These are phyloP conservation scores for Ophiostoma australiae DNA, from an alignment of 2,329 filamentous ascomycete species.

Conservation along the genomic window DNA sequence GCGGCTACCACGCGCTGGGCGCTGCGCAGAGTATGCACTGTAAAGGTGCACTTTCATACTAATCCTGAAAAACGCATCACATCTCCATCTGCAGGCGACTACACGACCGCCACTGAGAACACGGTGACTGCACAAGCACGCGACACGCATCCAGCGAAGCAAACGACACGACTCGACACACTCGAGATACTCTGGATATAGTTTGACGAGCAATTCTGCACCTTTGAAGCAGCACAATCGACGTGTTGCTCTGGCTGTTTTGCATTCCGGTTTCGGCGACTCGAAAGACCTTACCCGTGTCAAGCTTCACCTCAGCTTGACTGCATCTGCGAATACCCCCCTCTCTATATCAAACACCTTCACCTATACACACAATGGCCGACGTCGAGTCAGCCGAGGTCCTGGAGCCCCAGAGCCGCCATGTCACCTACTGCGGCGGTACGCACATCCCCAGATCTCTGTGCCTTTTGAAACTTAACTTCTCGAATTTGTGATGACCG, in stretches of 20 bases:
- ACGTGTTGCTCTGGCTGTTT: background rate
- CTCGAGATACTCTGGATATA: background rate
- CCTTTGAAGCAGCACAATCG: background rate
- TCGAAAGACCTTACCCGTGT: background rate
- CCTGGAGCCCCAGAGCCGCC: slow-evolving; percentile 47
- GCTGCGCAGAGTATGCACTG: background rate
- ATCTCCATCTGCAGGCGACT: slow-evolving; percentile 12
- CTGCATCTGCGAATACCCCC: background rate
- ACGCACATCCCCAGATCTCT: slow-evolving; percentile 32
- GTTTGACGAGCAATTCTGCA: background rate
- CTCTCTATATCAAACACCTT: background rate
- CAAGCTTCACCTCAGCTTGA: background rate
- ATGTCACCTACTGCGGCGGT: slow-evolving; percentile 57
- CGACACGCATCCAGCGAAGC: background rate
- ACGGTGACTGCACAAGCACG: background rate
- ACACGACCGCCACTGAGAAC: background rate
- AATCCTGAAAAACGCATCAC: slow-evolving; percentile 12
- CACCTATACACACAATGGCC: slow-evolving; percentile 43
- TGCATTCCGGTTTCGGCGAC: slow-evolving; percentile 5
- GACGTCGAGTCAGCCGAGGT: slow-evolving; percentile 47
- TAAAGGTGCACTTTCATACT: background rate
- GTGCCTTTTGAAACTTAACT: background rate
- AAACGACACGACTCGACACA: background rate
- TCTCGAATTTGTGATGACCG: background rate
- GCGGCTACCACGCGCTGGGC: background rate